Conservation (phyloP, 169 alveolate genomes). For the Besnoitia besnoiti region DNA sequence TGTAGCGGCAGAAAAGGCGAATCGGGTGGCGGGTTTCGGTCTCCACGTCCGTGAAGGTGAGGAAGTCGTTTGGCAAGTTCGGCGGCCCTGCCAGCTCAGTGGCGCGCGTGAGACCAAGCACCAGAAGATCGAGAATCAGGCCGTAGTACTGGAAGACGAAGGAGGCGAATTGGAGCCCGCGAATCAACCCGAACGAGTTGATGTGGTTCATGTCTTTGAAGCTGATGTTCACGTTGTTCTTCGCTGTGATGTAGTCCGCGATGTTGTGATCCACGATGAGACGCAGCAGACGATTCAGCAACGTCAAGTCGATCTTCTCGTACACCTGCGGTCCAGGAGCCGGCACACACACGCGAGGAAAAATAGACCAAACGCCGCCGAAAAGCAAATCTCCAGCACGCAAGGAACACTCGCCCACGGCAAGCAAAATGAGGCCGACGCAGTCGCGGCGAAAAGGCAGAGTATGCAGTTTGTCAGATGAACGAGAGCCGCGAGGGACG, state of each 20-base stretch:
- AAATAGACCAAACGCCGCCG: not conserved
- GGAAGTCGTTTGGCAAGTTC: constrained; percentile 94
- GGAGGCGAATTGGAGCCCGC: constrained; percentile 98
- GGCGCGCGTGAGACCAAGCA: constrained; percentile 98
- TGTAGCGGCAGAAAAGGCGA: constrained; percentile 87
- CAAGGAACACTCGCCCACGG: not conserved
- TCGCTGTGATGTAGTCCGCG: constrained; percentile 99
- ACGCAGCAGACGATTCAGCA: constrained; percentile 96
- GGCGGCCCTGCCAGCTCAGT: constrained; percentile 99
- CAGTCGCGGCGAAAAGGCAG: too few relatives aligned
- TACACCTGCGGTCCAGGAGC: constrained; percentile 75
- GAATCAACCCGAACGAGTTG: constrained; percentile 97
- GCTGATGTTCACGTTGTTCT: constrained; percentile 96
- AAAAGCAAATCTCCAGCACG: not conserved
- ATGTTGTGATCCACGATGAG: constrained; percentile 99
- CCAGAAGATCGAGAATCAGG: constrained; percentile 91
- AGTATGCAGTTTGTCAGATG: too few relatives aligned
- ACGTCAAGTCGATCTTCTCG: constrained; percentile 98
- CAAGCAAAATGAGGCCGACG: not conserved
- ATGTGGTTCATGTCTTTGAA: constrained; percentile 99
- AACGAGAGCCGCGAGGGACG: too few relatives aligned
- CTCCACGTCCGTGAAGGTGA: constrained; percentile 92
- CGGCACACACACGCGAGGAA: not conserved
- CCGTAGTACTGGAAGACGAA: constrained; percentile 94
- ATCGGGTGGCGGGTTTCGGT: constrained; percentile 98